Evolutionary conservation across 2,329 filamentous ascomycete species (phyloP).

Genomic region (Curvularia hawaiiensis): DNA sequence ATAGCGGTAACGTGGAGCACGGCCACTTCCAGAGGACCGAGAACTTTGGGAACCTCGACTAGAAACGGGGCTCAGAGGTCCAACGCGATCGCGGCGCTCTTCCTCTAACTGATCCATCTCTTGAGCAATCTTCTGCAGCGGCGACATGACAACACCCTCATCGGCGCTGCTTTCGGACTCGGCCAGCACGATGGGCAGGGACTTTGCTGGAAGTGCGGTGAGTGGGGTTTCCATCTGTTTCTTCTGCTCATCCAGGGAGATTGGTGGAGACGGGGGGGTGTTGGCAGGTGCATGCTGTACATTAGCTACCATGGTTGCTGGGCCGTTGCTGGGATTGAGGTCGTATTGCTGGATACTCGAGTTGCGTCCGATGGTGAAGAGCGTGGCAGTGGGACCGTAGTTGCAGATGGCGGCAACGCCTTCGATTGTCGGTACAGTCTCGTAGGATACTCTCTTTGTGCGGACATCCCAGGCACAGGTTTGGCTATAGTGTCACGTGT

Average conservation of each 20-base stretch:
- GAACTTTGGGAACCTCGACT: constrained; percentile 67
- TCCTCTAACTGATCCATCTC: constrained; percentile 69
- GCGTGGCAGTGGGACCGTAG: constrained; percentile 85
- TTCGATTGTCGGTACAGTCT: constrained; percentile 83
- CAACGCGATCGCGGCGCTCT: constrained; percentile 65
- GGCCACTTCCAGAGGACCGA: constrained; percentile 57
- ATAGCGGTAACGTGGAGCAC: constrained; percentile 52
- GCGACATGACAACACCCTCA: constrained; percentile 65
- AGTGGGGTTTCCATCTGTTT: constrained; percentile 48
- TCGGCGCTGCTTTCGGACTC: constrained; percentile 73
- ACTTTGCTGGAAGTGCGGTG: constrained; percentile 36
- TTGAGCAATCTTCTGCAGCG: constrained; percentile 74
- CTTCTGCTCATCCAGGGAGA: constrained; percentile 74
- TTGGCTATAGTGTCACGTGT: constrained; percentile 59
- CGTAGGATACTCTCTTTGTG: constrained; percentile 95
- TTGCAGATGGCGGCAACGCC: constrained; percentile 81
- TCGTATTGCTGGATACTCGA: constrained; percentile 96
- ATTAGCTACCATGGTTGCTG: constrained; percentile 79
- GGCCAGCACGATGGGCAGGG: constrained; percentile 42
- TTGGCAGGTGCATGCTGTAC: constrained; percentile 83
- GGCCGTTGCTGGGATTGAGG: constrained; percentile 68
- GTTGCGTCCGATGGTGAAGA: constrained; percentile 89
- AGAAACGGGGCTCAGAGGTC: constrained; percentile 70
- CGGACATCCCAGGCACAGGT: constrained; percentile 96
- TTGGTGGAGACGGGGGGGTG: constrained; percentile 80